Conservation (phyloP, 441 rosid species). For the Cnidoscolus chayamansa region DNA sequence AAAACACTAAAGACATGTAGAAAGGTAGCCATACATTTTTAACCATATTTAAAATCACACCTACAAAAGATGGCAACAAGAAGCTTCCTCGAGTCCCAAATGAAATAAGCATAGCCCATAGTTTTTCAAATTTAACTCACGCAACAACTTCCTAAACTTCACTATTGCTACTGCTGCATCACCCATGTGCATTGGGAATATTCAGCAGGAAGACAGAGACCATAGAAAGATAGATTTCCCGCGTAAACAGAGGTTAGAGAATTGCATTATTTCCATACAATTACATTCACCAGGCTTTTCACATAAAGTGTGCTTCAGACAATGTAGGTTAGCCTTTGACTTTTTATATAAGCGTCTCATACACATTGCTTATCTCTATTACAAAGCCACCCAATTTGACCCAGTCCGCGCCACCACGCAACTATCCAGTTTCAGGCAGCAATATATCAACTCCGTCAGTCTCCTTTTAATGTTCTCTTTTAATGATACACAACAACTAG, state of each 20-base stretch:
- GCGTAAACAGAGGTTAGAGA: background rate
- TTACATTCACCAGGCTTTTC: background rate
- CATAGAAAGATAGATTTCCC: background rate
- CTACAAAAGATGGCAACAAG: background rate
- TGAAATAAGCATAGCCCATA: background rate
- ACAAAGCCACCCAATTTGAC: conserved; percentile 7
- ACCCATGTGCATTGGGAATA: background rate
- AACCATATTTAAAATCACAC: background rate
- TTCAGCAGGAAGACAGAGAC: conserved; percentile 2
- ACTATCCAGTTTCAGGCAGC: background rate
- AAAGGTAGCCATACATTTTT: background rate
- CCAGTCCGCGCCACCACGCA: background rate
- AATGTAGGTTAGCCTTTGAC: conserved; percentile 1
- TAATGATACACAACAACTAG: background rate
- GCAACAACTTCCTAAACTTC: conserved; percentile 6
- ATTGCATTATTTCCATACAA: background rate
- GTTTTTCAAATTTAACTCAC: background rate
- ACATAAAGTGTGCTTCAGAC: background rate
- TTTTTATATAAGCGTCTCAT: background rate
- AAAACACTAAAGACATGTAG: background rate
- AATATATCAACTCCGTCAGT: background rate
- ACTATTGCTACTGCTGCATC: background rate
- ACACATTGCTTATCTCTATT: background rate
- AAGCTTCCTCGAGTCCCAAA: background rate
- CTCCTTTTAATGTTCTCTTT: background rate